These are phyloP conservation scores for Logfia minima DNA, from an alignment of 129 eudicot species.

Conservation along the genomic window DNA sequence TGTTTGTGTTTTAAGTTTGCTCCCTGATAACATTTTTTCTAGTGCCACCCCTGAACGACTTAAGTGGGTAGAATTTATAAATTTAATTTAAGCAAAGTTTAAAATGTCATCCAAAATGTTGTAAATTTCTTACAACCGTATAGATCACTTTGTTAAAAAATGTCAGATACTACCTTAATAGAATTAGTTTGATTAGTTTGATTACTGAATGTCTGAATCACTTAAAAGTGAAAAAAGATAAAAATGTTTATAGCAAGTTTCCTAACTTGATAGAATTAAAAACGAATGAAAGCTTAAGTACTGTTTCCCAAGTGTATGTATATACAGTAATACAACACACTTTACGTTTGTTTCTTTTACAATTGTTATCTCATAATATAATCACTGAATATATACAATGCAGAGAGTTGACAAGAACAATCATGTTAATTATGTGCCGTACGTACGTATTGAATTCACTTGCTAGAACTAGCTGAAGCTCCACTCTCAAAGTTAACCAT, in stretches of 20 bases:
- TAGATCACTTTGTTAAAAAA: too few species aligned
- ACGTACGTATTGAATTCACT: neutral
- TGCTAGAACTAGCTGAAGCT: neutral
- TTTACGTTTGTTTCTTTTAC: constrained; percentile 16
- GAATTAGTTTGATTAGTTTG: too few species aligned
- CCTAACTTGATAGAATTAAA: neutral
- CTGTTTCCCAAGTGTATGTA: neutral
- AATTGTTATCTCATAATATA: constrained; percentile 24
- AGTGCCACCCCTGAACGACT: too few species aligned
- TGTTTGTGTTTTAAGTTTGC: too few species aligned
- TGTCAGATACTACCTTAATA: too few species aligned
- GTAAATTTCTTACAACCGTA: too few species aligned
- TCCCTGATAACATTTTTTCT: too few species aligned
- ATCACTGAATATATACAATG: constrained; percentile 22
- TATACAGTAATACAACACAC: constrained; percentile 6
- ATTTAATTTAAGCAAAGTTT: too few species aligned
- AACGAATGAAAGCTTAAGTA: neutral
- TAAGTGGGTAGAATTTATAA: too few species aligned
- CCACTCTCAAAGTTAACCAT: constrained; percentile 58
- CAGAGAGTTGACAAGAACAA: neutral
- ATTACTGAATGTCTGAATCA: too few species aligned
- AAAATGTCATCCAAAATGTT: too few species aligned
- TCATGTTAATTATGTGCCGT: neutral
- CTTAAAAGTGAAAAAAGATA: too few species aligned
- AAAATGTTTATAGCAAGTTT: neutral